Base-by-base conservation (phyloP, 2,329 filamentous ascomycete species). In the Fusarium xylarioides region DNA sequence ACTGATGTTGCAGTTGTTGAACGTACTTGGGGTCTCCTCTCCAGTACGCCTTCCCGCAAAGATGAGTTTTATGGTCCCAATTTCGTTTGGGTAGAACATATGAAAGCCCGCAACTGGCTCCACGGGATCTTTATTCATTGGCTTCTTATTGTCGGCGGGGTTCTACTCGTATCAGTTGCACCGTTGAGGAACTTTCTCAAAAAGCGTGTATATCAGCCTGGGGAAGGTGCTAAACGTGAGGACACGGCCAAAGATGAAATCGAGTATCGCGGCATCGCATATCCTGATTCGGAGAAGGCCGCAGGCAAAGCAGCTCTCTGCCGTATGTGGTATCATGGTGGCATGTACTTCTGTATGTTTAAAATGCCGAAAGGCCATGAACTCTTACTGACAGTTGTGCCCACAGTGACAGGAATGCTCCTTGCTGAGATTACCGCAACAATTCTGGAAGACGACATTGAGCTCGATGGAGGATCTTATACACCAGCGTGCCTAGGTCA, bases 401-500 rank as follows among this genome's bases (percentile, higher is more conserved):
- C 43, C 10, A 42, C 19, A 91, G 90, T 93, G 57, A 94, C 92
- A 8, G 93, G 87, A 1, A 77, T 91, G 23, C 85, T 92, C 34
- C 78, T 93, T 19, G 86, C 87, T 4, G 86, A 94, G 75, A 92
- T 88, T 18, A 92, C 92, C 8, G 82, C 88, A 43, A 90, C 90
- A 1, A 83, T 95, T 37, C 82, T 94, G 21, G 85, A 91, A 65
- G 91, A 92, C 43, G 86, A 90, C 19, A 82, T 89, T 18, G 80
- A 86, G 40, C 82, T 93, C 18, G 85, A 85, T 4, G 92, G 92
- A 23, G 93, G 92, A 6, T 83, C 94, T 30, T 89, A 93, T 70
- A 95, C 93, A 3, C 90, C 93, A 2, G 91, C 92, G 1, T 92
- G 89, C 60, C 82, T 95, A 5, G 93, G 93, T 2, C 89, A 91